Evolutionary conservation across 2,329 filamentous ascomycete species (phyloP), one percentile per base, ranked within the genome.

Genomic region (Arthrobotrys musiformis): DNA sequence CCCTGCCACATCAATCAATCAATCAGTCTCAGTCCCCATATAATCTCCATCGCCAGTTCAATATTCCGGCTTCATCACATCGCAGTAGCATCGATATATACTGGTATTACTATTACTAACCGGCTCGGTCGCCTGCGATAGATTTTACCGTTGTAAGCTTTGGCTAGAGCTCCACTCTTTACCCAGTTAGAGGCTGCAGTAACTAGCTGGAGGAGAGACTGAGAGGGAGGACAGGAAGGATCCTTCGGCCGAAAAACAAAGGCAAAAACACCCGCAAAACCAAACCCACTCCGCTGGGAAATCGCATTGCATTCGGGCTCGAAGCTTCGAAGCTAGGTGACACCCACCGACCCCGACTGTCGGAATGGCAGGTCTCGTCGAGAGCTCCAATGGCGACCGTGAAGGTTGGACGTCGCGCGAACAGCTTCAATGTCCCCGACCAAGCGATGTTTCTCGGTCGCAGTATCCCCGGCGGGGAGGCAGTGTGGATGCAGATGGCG

Each of bases 361-460:
- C 56, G 62, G 63, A 15, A 69, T 75, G 56, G 63, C 48, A 37
- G 64, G 60, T 33, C 50, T 60, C 40, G 66, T 64, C 24, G 46
- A 70, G 61, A 54, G n/a, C n/a, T n/a, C n/a, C n/a, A n/a, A 22
- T 37, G 17, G 48, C 42, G 66, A 52, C 42, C 73, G 50, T 5
- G 26, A 44, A 15, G 64, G 54, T 24, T 48, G 56, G 52, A 4
- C 66, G 24, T 46, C 35, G 48, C 48, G 63, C 35, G 56, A 70
- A 9, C 50, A 61, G 30, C 60, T 46, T 26, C 73, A 60, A 7
- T 70, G 73, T 24, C 48, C 17, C 62, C 66, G 17, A 26, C n/a
- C 66, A 2, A 26, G 60, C 24, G 70, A 46, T 37, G 4, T 46
- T 13, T 28, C 40, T 13, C 37, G 28, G 17, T 35, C 56, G 28